phyloP scores from a whole-genome alignment of 345 rosid species.

The Dipteronia sinensis region DNA sequence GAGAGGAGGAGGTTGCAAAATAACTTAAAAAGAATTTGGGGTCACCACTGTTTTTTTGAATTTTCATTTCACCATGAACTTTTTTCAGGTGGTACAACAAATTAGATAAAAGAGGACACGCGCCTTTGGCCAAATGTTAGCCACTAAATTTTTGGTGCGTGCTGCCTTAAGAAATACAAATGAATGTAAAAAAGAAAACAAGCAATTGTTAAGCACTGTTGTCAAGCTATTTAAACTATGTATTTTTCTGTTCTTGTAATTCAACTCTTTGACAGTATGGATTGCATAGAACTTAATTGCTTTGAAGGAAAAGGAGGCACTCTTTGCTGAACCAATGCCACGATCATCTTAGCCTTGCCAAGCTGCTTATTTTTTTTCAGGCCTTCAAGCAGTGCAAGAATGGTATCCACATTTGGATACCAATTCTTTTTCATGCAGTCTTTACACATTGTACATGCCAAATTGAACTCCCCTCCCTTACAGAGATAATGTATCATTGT shows the following conservation, averaged over 20 bases:
- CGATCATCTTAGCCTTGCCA: slow-evolving; percentile 53
- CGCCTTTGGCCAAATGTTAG: slow-evolving; percentile 12
- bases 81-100: slow-evolving; percentile 28
- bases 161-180: slow-evolving; percentile 1
- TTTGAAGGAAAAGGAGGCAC: slow-evolving; percentile 61
- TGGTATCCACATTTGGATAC: slow-evolving; percentile 63
- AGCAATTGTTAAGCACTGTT: slow-evolving; percentile 17
- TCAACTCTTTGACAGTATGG: slow-evolving; percentile 37
- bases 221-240: neutral
- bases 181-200: slow-evolving; percentile 26
- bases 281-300: slow-evolving; percentile 46
- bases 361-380: slow-evolving; percentile 48
- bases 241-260: slow-evolving; percentile 14
- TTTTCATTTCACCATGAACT: slow-evolving; percentile 24
- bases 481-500: slow-evolving; percentile 84
- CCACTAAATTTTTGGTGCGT: slow-evolving; percentile 19
- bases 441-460: slow-evolving; percentile 72
- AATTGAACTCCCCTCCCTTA: slow-evolving; percentile 54
- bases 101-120: slow-evolving; percentile 23
- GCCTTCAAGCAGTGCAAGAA: slow-evolving; percentile 54
- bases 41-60: neutral
- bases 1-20: slow-evolving; percentile 8
- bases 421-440: slow-evolving; percentile 68
- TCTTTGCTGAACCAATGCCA: slow-evolving; percentile 45
- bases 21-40: slow-evolving; percentile 17